Evolutionary conservation across 768 basidiomycete species (phyloP).

Genomic region (Fomitopsis serialis): DNA sequence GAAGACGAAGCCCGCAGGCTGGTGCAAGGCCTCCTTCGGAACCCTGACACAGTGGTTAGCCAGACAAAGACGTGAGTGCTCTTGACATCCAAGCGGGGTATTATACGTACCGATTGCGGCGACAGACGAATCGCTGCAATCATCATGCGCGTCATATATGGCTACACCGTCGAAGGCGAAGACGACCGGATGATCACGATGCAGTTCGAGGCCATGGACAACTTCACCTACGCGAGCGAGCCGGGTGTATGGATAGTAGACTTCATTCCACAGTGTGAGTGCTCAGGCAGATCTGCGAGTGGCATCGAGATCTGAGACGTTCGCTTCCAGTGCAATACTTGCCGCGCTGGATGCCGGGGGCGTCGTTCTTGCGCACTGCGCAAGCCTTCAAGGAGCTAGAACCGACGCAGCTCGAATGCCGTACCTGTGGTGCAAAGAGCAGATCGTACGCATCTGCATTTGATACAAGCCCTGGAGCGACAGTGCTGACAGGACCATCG

Average conservation of each 20-base stretch:
- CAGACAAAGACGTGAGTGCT: neutral
- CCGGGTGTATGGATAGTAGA: neutral
- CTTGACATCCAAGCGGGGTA: too few relatives aligned
- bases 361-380: neutral
- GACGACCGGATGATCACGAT: neutral
- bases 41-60: neutral
- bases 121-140: conserved; percentile 1
- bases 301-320: neutral
- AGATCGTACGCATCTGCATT: neutral
- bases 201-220: neutral
- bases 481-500: too few relatives aligned
- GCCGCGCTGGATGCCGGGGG: conserved; percentile 1
- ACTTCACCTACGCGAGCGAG: neutral
- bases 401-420: neutral
- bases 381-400: neutral
- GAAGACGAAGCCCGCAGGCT: neutral
- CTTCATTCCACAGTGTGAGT: neutral
- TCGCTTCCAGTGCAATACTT: conserved; percentile 1
- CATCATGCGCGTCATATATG: conserved; percentile 2
- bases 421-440: conserved; percentile 25
- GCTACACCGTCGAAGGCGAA: neutral
- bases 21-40: neutral
- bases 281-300: too few relatives aligned
- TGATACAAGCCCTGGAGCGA: too few relatives aligned
- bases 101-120: too few relatives aligned